Evolutionary conservation across 768 basidiomycete species (phyloP).

Genomic region (Kwoniella bestiolae): DNA sequence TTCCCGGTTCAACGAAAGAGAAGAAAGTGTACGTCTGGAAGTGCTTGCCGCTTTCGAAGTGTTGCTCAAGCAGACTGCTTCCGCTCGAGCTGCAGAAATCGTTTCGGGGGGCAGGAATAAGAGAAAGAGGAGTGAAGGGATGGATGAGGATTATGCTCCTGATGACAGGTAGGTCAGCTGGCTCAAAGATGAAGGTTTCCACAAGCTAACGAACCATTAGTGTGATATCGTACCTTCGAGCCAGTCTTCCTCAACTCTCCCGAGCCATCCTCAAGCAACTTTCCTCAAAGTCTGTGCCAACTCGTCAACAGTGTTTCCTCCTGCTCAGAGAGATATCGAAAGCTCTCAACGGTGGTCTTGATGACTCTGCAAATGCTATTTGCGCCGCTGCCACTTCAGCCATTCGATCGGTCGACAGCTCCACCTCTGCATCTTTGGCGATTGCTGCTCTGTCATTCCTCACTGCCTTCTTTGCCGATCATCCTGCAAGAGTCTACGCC

Average conservation of each 20-base stretch:
- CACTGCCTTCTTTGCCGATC: constrained; percentile 75
- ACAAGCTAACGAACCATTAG: constrained; percentile 20
- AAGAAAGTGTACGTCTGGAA: constrained; percentile 90
- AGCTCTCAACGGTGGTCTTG: constrained; percentile 81
- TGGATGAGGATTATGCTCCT: constrained; percentile 60
- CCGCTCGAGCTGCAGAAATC: constrained; percentile 61
- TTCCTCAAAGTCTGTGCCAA: constrained; percentile 76
- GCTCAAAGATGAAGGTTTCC: background rate
- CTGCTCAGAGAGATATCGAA: constrained; percentile 74
- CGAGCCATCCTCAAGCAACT: constrained; percentile 85
- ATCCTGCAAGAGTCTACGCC: constrained; percentile 67
- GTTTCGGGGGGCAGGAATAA: constrained; percentile 57
- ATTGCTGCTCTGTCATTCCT: constrained; percentile 85
- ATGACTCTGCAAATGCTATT: constrained; percentile 69
- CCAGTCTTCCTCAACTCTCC: constrained; percentile 76
- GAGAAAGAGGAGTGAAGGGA: constrained; percentile 57
- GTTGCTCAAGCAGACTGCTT: constrained; percentile 79
- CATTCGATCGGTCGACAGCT: constrained; percentile 54
- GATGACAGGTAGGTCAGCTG: constrained; percentile 50
- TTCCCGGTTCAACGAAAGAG: constrained; percentile 88
- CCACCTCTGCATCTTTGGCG: constrained; percentile 79
- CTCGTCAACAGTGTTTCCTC: constrained; percentile 82
- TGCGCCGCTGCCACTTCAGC: constrained; percentile 58
- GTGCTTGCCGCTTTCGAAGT: constrained; percentile 83
- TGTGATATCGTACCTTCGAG: constrained; percentile 36